Conservation (phyloP, 2,329 filamentous ascomycete species). For the Pyricularia pennisetigena region DNA sequence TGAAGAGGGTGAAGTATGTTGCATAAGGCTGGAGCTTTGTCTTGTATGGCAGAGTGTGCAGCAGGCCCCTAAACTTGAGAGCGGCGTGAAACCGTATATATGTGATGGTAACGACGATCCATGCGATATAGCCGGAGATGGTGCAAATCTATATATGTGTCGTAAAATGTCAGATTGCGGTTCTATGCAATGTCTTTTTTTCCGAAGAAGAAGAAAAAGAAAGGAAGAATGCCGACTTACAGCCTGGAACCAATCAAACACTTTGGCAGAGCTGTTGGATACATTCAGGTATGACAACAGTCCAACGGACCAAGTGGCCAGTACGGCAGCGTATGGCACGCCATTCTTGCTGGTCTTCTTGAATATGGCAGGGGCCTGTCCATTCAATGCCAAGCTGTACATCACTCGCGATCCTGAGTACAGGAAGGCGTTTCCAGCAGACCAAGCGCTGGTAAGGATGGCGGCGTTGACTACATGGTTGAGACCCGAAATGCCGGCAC, state of each 20-base stretch:
- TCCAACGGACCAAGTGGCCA: slow-evolving; percentile 47
- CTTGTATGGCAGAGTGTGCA: slow-evolving; percentile 39
- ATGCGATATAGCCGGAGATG: slow-evolving; percentile 49
- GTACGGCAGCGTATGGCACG: slow-evolving; percentile 46
- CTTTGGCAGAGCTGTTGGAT: slow-evolving; percentile 48
- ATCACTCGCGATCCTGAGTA: slow-evolving; percentile 62
- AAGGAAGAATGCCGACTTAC: slow-evolving; percentile 7
- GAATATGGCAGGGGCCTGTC: slow-evolving; percentile 56
- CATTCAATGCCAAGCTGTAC: slow-evolving; percentile 56
- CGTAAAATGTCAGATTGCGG: background rate
- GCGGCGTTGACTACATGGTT: slow-evolving; percentile 55
- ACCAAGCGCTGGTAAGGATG: slow-evolving; percentile 47
- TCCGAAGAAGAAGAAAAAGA: too few species aligned
- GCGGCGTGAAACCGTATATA: slow-evolving; percentile 51
- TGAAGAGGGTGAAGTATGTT: slow-evolving; percentile 49
- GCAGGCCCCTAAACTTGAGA: slow-evolving; percentile 39
- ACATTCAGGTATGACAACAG: slow-evolving; percentile 63
- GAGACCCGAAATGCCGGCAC: slow-evolving; percentile 51
- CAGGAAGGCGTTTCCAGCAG: slow-evolving; percentile 48
- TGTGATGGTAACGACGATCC: slow-evolving; percentile 47
- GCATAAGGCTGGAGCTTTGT: slow-evolving; percentile 52
- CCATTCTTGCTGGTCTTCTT: slow-evolving; percentile 49
- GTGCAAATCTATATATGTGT: slow-evolving; percentile 44
- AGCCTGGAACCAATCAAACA: slow-evolving; percentile 62
- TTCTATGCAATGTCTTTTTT: too few species aligned